Conservation (phyloP, 1,284 basidiomycete species). For the Bjerkandera adusta region DNA sequence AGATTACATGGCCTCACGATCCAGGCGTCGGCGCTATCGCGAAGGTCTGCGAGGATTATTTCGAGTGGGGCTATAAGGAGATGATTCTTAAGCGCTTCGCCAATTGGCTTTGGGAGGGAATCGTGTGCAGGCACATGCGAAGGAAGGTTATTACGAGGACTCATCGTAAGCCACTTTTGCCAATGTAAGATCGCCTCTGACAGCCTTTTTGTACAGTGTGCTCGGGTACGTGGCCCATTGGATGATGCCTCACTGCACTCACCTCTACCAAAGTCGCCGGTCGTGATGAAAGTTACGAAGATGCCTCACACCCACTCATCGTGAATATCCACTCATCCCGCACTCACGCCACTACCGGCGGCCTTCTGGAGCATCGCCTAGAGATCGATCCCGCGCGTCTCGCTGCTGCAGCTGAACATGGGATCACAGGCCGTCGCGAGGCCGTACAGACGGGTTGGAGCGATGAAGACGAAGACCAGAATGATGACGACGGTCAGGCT, state of each 20-base stretch:
- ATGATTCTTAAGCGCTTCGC: slow-evolving; percentile 76
- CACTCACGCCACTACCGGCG: slow-evolving; percentile 64
- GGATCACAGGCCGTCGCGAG: slow-evolving; percentile 59
- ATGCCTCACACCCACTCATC: slow-evolving; percentile 36
- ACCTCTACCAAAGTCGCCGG: slow-evolving; percentile 22
- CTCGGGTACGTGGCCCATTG: too few relatives aligned
- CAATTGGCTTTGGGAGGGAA: slow-evolving; percentile 72
- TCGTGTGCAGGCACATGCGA: slow-evolving; percentile 63
- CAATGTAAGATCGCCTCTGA: slow-evolving; percentile 33
- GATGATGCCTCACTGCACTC: background rate
- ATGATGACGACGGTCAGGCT: slow-evolving; percentile 24
- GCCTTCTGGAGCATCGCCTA: slow-evolving; percentile 68
- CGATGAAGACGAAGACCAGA: slow-evolving; percentile 27
- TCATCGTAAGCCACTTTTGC: slow-evolving; percentile 48
- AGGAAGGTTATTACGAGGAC: slow-evolving; percentile 42
- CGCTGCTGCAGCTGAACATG: slow-evolving; percentile 59
- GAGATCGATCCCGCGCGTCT: slow-evolving; percentile 65
- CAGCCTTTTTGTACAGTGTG: background rate
- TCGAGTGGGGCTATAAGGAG: slow-evolving; percentile 87
- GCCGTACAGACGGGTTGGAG: slow-evolving; percentile 42
- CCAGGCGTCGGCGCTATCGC: slow-evolving; percentile 75
- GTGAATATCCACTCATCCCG: slow-evolving; percentile 44
- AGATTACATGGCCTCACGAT: slow-evolving; percentile 55
- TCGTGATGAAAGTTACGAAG: slow-evolving; percentile 31
- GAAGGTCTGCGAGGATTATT: slow-evolving; percentile 77